phyloP scores from a whole-genome alignment of 192 early-diverging fungal species.

The Jimgerdemannia flammicorona region DNA sequence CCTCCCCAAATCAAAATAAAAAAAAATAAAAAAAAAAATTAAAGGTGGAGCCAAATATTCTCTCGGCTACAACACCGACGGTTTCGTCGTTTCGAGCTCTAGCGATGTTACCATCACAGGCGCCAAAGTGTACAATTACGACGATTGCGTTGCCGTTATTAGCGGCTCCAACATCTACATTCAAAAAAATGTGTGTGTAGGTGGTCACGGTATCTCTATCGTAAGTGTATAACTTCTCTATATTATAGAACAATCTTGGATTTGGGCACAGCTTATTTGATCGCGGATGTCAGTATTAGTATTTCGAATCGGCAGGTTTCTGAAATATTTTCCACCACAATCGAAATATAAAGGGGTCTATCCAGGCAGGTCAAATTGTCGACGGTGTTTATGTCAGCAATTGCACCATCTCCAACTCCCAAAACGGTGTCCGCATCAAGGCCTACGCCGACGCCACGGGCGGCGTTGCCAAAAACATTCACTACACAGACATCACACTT shows the following conservation, averaged over 20 bases:
- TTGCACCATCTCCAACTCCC: constrained; percentile 25
- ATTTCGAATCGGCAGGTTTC: too few relatives aligned
- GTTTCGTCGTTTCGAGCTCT: constrained; percentile 28
- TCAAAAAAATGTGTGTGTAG: constrained; percentile 31
- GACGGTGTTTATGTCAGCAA: constrained; percentile 29
- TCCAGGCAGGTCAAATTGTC: constrained; percentile 27
- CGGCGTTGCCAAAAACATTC: constrained; percentile 39
- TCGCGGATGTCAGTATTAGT: not conserved
- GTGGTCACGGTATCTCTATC: constrained; percentile 9
- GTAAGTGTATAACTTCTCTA: constrained; percentile 4
- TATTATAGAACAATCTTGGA: too few relatives aligned
- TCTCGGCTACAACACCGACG: constrained; percentile 42
- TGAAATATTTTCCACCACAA: not conserved
- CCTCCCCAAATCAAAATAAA: too few relatives aligned
- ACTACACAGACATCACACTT: constrained; percentile 37
- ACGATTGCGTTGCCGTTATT: constrained; percentile 51
- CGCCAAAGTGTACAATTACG: constrained; percentile 37
- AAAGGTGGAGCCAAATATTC: not conserved
- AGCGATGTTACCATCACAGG: constrained; percentile 27
- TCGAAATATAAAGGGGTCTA: constrained; percentile 24
- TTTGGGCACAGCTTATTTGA: not conserved
- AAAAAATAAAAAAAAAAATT: too few relatives aligned
- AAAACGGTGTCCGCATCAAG: constrained; percentile 50
- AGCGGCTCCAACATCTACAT: constrained; percentile 39
- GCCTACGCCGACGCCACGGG: constrained; percentile 36